A percentile compares a stretch with the other conserved stretches of the same genome.
These are phyloP conservation scores for Plicaturopsis crispa DNA, from an alignment of 768 basidiomycete species.

Conservation along the genomic window DNA sequence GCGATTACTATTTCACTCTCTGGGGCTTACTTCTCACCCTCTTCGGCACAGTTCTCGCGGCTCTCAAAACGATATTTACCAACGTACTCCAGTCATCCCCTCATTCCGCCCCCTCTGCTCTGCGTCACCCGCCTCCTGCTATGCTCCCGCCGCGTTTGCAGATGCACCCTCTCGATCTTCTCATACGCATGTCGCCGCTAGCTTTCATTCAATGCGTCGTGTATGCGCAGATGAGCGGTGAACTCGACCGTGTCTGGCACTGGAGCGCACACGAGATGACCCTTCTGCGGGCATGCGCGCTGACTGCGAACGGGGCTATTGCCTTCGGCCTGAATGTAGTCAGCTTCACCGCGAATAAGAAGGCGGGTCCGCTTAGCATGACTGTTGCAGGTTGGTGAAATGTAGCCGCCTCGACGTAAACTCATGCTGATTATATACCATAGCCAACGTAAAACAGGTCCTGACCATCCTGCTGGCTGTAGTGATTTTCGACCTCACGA, in stretches of 20 bases:
- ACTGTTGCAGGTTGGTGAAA: slow-evolving; percentile 81
- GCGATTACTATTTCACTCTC: slow-evolving; percentile 88
- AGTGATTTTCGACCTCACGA: slow-evolving; percentile 71
- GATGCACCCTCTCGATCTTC: slow-evolving; percentile 76
- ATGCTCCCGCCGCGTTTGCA: slow-evolving; percentile 21
- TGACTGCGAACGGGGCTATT: slow-evolving; percentile 74
- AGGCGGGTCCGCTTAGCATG: slow-evolving; percentile 85
- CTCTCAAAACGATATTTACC: slow-evolving; percentile 90
- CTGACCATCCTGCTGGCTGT: slow-evolving; percentile 84
- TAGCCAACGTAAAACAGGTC: slow-evolving; percentile 91
- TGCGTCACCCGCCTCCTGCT: slow-evolving; percentile 9
- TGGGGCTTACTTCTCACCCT: slow-evolving; percentile 85
- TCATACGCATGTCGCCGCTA: slow-evolving; percentile 86
- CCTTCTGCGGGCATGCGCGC: slow-evolving; percentile 34
- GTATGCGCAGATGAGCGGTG: slow-evolving; percentile 74
- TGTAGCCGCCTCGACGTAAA: too few relatives aligned
- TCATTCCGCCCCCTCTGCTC: slow-evolving; percentile 11
- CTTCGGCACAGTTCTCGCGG: slow-evolving; percentile 84
- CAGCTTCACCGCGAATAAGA: slow-evolving; percentile 92
- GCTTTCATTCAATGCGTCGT: slow-evolving; percentile 84
- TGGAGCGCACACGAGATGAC: slow-evolving; percentile 36
- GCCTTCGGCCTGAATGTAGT: slow-evolving; percentile 93
- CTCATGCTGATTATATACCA: too few relatives aligned
- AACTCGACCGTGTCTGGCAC: slow-evolving; percentile 54
- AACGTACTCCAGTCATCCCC: slow-evolving; percentile 61